Evolutionary conservation across 371 early-diverging fungal genomes (phyloP), one percentile per base, ranked within the genome.

Genomic region (Entomophthora muscae): DNA sequence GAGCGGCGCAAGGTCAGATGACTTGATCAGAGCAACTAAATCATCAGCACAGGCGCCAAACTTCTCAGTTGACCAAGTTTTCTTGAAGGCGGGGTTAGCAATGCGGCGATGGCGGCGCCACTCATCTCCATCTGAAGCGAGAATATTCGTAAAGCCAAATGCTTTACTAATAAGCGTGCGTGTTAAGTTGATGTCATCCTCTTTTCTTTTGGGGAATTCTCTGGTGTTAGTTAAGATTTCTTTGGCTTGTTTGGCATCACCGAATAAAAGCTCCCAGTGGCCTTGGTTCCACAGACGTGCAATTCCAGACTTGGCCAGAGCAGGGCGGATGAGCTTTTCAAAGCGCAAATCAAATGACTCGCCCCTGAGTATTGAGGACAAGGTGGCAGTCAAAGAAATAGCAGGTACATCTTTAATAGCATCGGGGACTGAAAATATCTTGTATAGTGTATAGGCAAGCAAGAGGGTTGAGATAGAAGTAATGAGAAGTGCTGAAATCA

Each of bases 41-140:
- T 63, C 42, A 1, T 53, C 32, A 55, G 56, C 32, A 22, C 17
- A 23, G 5, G 32, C 33, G 13, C 55, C 63, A 63, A 63, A 63
- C 55, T 30, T 32, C 13, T 29, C 63, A 10, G 56, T 55, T 3
- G 31, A 21, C 63, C 63, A 63, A 56, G 63, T 27, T 30, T 32
- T 53, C 21, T 63, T 29, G 33, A 63, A 63, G 2, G 31, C 55
- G 7, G 63, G 63, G 31, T 63, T 63, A n/a, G n/a, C n/a, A n/a
- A n/a, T n/a, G n/a, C n/a, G 22, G 33, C 63, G 53, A 55, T 63
- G 55, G 7, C 29, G 10, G 23, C 55, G 53, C 63, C 63, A 63
- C 1, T 29, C 53, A 23, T 53, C 31, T 7, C 53, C 53, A 29
- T 63, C 54, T 3, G 52, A 24, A 12, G 10, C 3, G 23, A 53